phyloP scores from a whole-genome alignment of 2,329 filamentous ascomycete genomes.

The Akanthomyces lecanii region DNA sequence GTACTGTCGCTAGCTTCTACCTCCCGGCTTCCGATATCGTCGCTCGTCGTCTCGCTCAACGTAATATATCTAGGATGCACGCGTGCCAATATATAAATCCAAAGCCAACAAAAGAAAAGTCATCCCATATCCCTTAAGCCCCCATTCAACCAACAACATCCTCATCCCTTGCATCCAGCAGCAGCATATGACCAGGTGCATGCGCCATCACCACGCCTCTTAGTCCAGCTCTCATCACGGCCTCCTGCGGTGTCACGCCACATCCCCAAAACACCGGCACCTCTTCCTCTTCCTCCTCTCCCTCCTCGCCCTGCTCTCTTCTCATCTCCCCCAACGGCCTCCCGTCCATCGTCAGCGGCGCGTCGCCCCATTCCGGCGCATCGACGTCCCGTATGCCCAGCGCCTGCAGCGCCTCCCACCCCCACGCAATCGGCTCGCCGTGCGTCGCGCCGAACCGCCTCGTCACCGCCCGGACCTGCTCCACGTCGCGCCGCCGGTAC shows the following conservation, averaged over 20 bases:
- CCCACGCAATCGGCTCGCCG: slow-evolving; percentile 62
- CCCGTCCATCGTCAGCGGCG: slow-evolving; percentile 37
- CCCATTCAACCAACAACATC: slow-evolving; percentile 26
- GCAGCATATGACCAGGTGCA: slow-evolving; percentile 58
- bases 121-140: neutral
- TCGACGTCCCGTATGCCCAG: slow-evolving; percentile 54
- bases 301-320: slow-evolving; percentile 8
- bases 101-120: no score
- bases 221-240: slow-evolving; percentile 52
- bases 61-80: neutral
- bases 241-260: slow-evolving; percentile 63
- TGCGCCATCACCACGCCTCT: slow-evolving; percentile 57
- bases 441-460: slow-evolving; percentile 53
- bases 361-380: slow-evolving; percentile 55
- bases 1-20: no score
- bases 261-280: slow-evolving; percentile 61
- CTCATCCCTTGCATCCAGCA: slow-evolving; percentile 48
- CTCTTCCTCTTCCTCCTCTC: slow-evolving; percentile 34
- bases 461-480: slow-evolving; percentile 51
- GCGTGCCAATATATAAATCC: neutral
- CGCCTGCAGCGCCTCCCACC: slow-evolving; percentile 50
- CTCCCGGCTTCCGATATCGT: no score
- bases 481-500: slow-evolving; percentile 47
- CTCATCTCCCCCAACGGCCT: slow-evolving; percentile 24
- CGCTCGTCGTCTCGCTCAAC: no score